Percentiles rank a stretch among this genome's conserved stretches.
These are phyloP conservation scores for Metschnikowia amazonensis DNA, from an alignment of 805 yeast species.

Conservation along the genomic window DNA sequence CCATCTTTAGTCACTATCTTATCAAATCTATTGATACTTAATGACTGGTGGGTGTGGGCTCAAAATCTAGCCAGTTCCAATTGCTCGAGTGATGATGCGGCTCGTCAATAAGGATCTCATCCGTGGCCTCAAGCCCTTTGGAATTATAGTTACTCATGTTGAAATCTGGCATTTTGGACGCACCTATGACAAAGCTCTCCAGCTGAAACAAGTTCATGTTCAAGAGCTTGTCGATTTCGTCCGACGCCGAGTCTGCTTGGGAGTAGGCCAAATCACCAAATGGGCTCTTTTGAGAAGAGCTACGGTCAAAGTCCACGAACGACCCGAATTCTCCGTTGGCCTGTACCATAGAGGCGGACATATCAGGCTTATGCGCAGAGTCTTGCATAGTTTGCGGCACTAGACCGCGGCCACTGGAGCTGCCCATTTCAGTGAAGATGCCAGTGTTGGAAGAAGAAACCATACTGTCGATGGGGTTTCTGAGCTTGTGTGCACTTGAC, in stretches of 20 bases:
- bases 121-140: conserved; percentile 27
- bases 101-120: conserved; percentile 31
- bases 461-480: conserved; percentile 7
- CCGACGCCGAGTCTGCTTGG: conserved; percentile 20
- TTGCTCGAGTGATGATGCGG: conserved; percentile 16
- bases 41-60: conserved; percentile 20
- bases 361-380: neutral
- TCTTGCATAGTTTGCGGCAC: neutral
- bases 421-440: conserved; percentile 10
- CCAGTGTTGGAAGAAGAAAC: conserved; percentile 12
- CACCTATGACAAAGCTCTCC: conserved; percentile 28
- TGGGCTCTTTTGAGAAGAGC: neutral
- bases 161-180: conserved; percentile 10
- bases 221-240: conserved; percentile 39
- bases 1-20: too few species aligned
- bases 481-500: neutral
- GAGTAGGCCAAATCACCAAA: conserved; percentile 3
- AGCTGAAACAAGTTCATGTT: conserved; percentile 38
- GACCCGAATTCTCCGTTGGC: conserved; percentile 1
- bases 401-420: neutral
- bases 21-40: neutral
- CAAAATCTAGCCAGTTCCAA: conserved; percentile 42
- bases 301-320: conserved; percentile 9
- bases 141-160: conserved; percentile 10
- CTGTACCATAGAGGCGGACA: neutral